Base-by-base conservation (phyloP, 805 yeast genomes). In the Metschnikowia orientalis region DNA sequence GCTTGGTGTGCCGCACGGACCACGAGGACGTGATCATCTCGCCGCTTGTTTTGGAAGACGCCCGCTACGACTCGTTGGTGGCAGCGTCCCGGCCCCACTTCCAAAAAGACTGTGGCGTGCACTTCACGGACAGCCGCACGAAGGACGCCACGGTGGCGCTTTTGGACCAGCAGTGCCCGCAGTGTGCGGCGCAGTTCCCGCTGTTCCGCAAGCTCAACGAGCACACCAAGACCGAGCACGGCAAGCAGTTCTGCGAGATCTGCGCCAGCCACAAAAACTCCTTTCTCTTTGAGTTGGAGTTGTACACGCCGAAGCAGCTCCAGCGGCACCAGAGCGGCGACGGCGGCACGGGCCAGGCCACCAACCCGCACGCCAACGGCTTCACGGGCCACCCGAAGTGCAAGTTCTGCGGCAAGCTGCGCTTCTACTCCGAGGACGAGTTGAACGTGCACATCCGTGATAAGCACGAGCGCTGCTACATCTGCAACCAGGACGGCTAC, bases 331-430 rank as follows among this genome's bases (percentile, higher is more conserved):
- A 81, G 51, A 57, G 68, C 3, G 97, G 96, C 30, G 95, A 89
- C 48, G 36, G 35, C 16, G n/a, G n/a, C n/a, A n/a, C n/a, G n/a
- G 20, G 9, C 7, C 21, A 29, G 20, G 16, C 11, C 9, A 17
- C 14, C n/a, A 15, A 11, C 11, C n/a, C n/a, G n/a, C 26, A 8
- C 8, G 17, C 11, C 15, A 70, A 66, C 24, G 95, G 95, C 1
- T 89, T 89, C 56, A 67, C 58, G 8, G 97, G 97, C 0, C 97
- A 89, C 54, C 97, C 97, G 0, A 63, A 69, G 41, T 92, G 99
- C 67, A 74, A 74, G 43, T 83, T 85, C 54, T 92, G 98, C 57
- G 59, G 70, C 3, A 77, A 77, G 2, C 71, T 66, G 44, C 61
- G 94, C 37, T 89, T 85, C 54, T 92, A 92, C 54, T 85, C 95